Evolutionary conservation across 176 grass and related monocot species (phyloP).

Genomic region (Cenchrus purpureus): DNA sequence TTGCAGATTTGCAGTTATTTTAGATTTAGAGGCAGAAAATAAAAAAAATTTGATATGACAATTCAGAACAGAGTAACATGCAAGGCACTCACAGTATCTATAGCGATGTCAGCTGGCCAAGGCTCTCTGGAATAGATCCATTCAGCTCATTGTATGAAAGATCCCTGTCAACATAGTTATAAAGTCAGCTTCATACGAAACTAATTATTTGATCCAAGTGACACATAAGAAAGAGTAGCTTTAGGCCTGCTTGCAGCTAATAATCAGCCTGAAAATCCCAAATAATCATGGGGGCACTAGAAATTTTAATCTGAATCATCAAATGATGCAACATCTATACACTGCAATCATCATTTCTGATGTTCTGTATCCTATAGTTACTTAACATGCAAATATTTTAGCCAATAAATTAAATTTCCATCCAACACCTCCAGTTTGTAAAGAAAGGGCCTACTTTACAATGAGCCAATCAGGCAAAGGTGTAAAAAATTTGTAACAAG

Average conservation of each 20-base stretch:
- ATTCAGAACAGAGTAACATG: conserved; percentile 36
- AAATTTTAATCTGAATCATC: conserved; percentile 17
- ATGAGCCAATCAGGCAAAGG: no score
- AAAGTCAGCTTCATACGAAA: conserved; percentile 8
- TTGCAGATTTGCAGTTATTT: no score
- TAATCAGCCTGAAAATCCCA: background rate
- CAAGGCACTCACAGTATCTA: conserved; percentile 73
- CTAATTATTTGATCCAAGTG: no score
- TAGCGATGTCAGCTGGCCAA: conserved; percentile 68
- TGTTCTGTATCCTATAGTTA: conserved; percentile 4
- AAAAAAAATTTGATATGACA: background rate
- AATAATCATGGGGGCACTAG: background rate
- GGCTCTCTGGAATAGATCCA: conserved; percentile 89
- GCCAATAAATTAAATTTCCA: conserved; percentile 2
- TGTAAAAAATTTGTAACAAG: no score
- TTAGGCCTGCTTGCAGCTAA: background rate
- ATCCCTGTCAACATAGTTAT: conserved; percentile 64
- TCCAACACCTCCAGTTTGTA: background rate
- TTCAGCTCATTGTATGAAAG: conserved; percentile 92
- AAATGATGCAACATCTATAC: conserved; percentile 8
- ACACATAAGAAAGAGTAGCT: background rate
- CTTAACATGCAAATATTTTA: background rate
- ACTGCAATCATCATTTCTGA: background rate
- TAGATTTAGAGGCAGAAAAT: conserved; percentile 26
- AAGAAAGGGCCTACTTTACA: no score